Conservation (phyloP, 129 eudicot genomes). For the Pseudognaphalium luteoalbum region DNA sequence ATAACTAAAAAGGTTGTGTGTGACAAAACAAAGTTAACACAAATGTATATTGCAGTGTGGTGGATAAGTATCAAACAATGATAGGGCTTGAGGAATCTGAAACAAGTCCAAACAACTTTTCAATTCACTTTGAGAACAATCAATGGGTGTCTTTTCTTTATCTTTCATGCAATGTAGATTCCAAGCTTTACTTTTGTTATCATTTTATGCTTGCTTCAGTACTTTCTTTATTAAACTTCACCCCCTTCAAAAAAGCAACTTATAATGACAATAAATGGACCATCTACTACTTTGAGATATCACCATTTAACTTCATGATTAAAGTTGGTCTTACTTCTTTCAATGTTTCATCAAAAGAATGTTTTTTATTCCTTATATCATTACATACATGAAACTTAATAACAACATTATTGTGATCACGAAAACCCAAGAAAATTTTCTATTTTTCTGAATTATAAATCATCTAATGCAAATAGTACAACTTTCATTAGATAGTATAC, state of each 20-base stretch:
- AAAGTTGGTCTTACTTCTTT: constrained; percentile 41
- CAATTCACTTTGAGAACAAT: constrained; percentile 41
- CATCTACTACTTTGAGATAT: constrained; percentile 40
- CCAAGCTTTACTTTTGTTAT: constrained; percentile 48
- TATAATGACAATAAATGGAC: constrained; percentile 45
- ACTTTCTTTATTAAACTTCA: constrained; percentile 42
- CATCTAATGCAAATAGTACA: not conserved
- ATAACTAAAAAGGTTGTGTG: not conserved
- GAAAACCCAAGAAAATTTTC: not conserved
- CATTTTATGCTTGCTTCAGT: constrained; percentile 45
- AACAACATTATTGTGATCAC: constrained; percentile 23
- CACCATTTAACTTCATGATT: constrained; percentile 42
- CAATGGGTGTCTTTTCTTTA: constrained; percentile 46
- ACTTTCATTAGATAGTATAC: not conserved
- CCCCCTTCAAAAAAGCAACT: constrained; percentile 39
- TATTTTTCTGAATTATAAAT: not conserved
- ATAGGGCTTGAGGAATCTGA: constrained; percentile 22
- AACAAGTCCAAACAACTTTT: constrained; percentile 41
- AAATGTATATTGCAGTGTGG: not conserved
- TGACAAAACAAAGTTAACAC: not conserved
- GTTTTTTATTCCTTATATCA: constrained; percentile 35
- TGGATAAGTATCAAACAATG: constrained; percentile 14
- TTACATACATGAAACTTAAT: constrained; percentile 27
- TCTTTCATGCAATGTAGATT: constrained; percentile 49
- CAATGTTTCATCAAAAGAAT: constrained; percentile 36